These are phyloP conservation scores for Ustilago nuda DNA, from an alignment of 1,284 basidiomycete genomes.

Conservation along the genomic window DNA sequence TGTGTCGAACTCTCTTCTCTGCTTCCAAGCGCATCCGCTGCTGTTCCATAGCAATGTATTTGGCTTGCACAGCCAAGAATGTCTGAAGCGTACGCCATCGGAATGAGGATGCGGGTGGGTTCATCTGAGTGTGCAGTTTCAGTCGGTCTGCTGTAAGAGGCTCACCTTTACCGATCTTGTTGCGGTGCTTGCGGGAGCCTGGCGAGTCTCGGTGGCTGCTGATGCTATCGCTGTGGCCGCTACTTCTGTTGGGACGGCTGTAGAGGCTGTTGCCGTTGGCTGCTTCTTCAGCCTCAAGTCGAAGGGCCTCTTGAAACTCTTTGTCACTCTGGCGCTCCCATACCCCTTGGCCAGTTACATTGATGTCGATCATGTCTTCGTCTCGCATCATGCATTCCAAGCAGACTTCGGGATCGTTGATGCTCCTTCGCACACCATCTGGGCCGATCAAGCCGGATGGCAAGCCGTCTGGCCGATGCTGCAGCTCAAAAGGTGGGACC, in stretches of 20 bases:
- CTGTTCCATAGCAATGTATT: constrained; percentile 70
- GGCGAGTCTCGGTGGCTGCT: constrained; percentile 40
- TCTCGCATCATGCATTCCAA: constrained; percentile 99
- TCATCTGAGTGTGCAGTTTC: constrained; percentile 85
- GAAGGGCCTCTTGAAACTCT: constrained; percentile 81
- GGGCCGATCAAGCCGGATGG: constrained; percentile 61
- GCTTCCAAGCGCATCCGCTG: constrained; percentile 51
- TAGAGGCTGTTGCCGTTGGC: constrained; percentile 9
- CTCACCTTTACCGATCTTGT: constrained; percentile 68
- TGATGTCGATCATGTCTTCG: constrained; percentile 95
- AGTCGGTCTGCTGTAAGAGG: constrained; percentile 72
- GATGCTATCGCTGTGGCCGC: constrained; percentile 32
- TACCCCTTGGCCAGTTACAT: constrained; percentile 83
- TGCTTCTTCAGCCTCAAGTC: constrained; percentile 74
- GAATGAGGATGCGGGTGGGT: constrained; percentile 72
- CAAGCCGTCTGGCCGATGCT: constrained; percentile 65
- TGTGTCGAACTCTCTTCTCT: constrained; percentile 27
- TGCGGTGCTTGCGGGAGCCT: constrained; percentile 73
- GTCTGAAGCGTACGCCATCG: constrained; percentile 72
- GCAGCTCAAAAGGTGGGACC: constrained; percentile 67
- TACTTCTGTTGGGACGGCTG: constrained; percentile 15
- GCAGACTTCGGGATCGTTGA: constrained; percentile 79
- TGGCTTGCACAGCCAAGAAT: constrained; percentile 72
- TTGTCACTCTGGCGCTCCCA: constrained; percentile 93
- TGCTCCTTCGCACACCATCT: constrained; percentile 59